These are phyloP conservation scores for Aspergillus cejpii DNA, from an alignment of 2,329 filamentous ascomycete genomes.

Conservation along the genomic window DNA sequence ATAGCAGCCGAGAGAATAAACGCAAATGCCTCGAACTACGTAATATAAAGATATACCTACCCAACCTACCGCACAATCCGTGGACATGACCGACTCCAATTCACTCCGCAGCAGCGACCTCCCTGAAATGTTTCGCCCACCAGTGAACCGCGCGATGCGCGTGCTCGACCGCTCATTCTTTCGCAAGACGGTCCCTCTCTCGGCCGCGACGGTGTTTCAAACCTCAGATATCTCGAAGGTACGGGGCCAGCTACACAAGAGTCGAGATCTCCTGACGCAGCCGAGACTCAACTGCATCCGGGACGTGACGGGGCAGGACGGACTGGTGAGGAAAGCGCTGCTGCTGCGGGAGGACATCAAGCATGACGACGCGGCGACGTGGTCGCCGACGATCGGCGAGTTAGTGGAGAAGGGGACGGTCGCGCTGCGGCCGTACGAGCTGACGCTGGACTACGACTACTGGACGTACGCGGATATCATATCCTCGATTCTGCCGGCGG, in stretches of 20 bases:
- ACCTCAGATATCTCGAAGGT: conserved; percentile 66
- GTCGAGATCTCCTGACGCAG: conserved; percentile 58
- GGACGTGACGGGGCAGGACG: conserved; percentile 51
- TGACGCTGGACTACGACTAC: conserved; percentile 73
- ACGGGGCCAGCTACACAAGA: conserved; percentile 59
- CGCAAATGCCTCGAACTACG: not conserved
- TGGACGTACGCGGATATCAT: conserved; percentile 89
- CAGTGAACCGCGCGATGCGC: conserved; percentile 70
- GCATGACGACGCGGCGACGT: conserved; percentile 58
- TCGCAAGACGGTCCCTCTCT: conserved; percentile 64
- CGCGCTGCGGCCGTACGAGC: conserved; percentile 64
- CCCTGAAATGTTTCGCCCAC: conserved; percentile 63
- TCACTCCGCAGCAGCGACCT: conserved; percentile 24
- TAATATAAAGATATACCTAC: not conserved
- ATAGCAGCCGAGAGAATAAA: not conserved
- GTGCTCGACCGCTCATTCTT: conserved; percentile 80
- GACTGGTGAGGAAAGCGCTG: conserved; percentile 32
- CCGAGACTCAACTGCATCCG: conserved; percentile 60
- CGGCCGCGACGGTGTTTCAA: conserved; percentile 72
- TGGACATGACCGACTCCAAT: conserved; percentile 13
- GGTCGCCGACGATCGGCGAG: conserved; percentile 63
- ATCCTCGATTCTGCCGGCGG: conserved; percentile 69
- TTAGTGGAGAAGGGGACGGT: conserved; percentile 63
- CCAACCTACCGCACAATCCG: conserved; percentile 3
- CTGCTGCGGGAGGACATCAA: conserved; percentile 36